Evolutionary conservation across 1,284 basidiomycete species (phyloP), one percentile per base, ranked within the genome.

Genomic region (Boletus sp.): DNA sequence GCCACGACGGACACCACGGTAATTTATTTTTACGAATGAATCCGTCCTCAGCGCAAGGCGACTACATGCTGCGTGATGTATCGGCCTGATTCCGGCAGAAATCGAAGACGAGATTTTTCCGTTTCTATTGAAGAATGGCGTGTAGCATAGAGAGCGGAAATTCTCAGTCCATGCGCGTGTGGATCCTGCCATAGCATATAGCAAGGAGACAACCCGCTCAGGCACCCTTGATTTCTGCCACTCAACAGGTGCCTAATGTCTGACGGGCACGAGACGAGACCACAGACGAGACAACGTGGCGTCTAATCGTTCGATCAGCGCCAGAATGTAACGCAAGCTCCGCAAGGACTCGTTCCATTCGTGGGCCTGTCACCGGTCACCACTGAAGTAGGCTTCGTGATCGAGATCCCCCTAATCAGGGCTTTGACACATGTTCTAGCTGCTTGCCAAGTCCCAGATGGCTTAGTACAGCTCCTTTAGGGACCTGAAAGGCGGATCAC

Each of bases 51-150:
- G 1, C 29, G 22, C 23, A 30, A n/a, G n/a, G n/a, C n/a, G n/a
- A n/a, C n/a, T n/a, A n/a, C n/a, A n/a, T n/a, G n/a, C 13, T 33
- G 14, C 19, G 5, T 20, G 5, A 32, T n/a, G 2, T 16, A 33
- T 33, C 32, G 19, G 26, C 33, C 38, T 20, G 14, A 29, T 27
- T 37, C 22, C 4, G 9, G 22, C n/a, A 44, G 16, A n/a, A 61
- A 59, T 59, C 54, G 54, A 61, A 59, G 37, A n/a, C 29, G 27
- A 16, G 13, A 33, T n/a, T 44, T 35, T 14, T 27, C 34, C 33
- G 26, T 37, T 49, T 40, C 51, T 22, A 36, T 46, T 34, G 16
- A 44, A 23, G 42, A 29, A 51, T 37, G 35, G 19, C 29, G 17
- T 30, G 19, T 5, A 9, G 29, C 36, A 25, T 29, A 23, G 7